phyloP scores from a whole-genome alignment of 345 rosid species.

The Alliaria petiolata region DNA sequence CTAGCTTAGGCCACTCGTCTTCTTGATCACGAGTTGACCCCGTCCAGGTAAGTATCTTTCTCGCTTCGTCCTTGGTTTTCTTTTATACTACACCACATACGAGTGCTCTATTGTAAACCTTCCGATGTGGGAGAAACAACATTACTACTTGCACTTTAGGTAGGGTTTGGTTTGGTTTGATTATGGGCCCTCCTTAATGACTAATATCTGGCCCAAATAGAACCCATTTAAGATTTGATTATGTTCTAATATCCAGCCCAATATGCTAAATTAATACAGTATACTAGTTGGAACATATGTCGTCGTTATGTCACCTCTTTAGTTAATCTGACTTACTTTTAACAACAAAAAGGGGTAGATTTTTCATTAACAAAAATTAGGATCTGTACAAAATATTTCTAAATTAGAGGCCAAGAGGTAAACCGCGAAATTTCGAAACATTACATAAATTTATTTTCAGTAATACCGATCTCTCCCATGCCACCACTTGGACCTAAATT shows the following conservation, averaged over 20 bases:
- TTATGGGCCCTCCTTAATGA: background rate
- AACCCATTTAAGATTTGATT: background rate
- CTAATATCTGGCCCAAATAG: background rate
- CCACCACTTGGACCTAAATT: conserved; percentile 82
- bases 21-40: conserved; percentile 32
- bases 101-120: background rate
- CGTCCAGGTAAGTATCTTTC: conserved; percentile 32
- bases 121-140: conserved; percentile 14
- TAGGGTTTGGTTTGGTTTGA: background rate
- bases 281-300: too few relatives aligned
- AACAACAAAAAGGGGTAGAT: background rate
- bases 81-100: background rate
- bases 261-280: background rate
- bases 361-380: background rate
- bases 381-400: conserved; percentile 3
- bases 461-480: conserved; percentile 58
- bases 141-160: fast-evolving
- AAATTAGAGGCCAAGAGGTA: background rate
- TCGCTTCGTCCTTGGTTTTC: fast-evolving
- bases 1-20: conserved; percentile 34
- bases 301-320: too few relatives aligned
- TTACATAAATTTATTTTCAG: conserved; percentile 20
- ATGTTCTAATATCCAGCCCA: background rate
- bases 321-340: too few relatives aligned
- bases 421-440: background rate